phyloP scores from a whole-genome alignment of 164 flowering plant genomes.

The Dillenia suffruticosa region DNA sequence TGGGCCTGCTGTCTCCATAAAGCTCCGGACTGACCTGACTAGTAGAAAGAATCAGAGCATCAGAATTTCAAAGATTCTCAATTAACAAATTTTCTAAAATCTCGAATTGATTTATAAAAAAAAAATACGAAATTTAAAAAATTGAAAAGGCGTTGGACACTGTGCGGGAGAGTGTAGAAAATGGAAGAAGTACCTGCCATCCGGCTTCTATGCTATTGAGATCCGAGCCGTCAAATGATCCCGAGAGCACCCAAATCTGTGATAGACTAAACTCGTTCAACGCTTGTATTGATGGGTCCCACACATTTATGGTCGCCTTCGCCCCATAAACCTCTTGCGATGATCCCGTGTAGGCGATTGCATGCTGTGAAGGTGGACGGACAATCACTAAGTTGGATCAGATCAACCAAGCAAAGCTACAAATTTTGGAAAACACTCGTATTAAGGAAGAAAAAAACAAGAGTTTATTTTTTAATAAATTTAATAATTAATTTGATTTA shows the following conservation, averaged over 20 bases:
- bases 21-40: slow-evolving; percentile 99
- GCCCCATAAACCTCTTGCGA: slow-evolving; percentile 77
- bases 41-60: slow-evolving; percentile 67
- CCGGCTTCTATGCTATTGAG: slow-evolving; percentile 99
- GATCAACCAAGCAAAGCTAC: background rate
- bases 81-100: background rate
- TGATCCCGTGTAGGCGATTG: slow-evolving; percentile 79
- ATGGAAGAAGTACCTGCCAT: slow-evolving; percentile 85
- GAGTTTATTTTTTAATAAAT: too few species aligned
- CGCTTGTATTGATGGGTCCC: slow-evolving; percentile 79
- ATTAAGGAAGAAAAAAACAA: background rate
- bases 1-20: slow-evolving; percentile 95
- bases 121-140: background rate
- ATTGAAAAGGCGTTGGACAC: slow-evolving; percentile 3
- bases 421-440: background rate
- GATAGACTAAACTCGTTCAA: slow-evolving; percentile 90
- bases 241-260: slow-evolving; percentile 89
- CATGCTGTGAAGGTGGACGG: slow-evolving; percentile 48
- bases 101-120: background rate
- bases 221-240: slow-evolving; percentile 84
- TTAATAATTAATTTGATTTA: too few species aligned
- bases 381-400: background rate
- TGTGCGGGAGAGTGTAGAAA: slow-evolving; percentile 17
- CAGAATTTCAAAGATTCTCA: slow-evolving; percentile 19
- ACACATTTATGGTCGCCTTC: slow-evolving; percentile 89